Base-by-base conservation (phyloP, 2,329 filamentous ascomycete species). In the Stachybotrys elegans region DNA sequence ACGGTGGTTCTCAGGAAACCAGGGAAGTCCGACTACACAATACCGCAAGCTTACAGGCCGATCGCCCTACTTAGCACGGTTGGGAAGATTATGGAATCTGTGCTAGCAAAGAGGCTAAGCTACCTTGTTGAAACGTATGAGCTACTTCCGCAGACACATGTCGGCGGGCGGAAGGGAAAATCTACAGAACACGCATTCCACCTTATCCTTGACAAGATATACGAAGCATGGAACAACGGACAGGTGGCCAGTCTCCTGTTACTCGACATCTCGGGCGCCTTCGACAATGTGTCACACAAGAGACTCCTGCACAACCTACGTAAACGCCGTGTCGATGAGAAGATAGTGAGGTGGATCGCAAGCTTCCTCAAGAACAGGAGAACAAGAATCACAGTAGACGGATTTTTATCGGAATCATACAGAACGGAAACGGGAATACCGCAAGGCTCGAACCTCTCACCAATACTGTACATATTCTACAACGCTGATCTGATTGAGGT, bases 301-400 rank as follows among this genome's bases (percentile, higher is more conserved):
- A 21, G 44, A 41, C 45, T 54, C 7, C 46, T 55, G 3, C 31
- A 51, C 14, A 52, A 47, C 37, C 42, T 51, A 11, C 32, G 44
- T 16, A 53, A 50, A 23, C 42, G 50, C 6, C 31, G 42, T 14
- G 38, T 58, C 7, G 22, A 39, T 14, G n/a, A 22, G 19, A 50
- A 41, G 23, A 50, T 54, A 2, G 44, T 58, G n/a, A 34, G 29
- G 16, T 58, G 46, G 53, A 49, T 53, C 7, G 6, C 34, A 20
- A 37, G 19, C n/a, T 6, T 37, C n/a, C 34, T 37, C 6, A 20
- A 6, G n/a, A 20, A 37, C 6, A 7, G 34, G n/a, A 7, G 16
- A 16, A 37, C 34, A 7, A 37, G 34, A 20, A 37, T 37, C 19
- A 8, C 19, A 16, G 19, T 37, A 7, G 34, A 37, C 16, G 34